Evolutionary conservation across 1,284 basidiomycete genomes (phyloP), one percentile per base, ranked within the genome.

Genomic region (Apiotrichum laibachii): DNA sequence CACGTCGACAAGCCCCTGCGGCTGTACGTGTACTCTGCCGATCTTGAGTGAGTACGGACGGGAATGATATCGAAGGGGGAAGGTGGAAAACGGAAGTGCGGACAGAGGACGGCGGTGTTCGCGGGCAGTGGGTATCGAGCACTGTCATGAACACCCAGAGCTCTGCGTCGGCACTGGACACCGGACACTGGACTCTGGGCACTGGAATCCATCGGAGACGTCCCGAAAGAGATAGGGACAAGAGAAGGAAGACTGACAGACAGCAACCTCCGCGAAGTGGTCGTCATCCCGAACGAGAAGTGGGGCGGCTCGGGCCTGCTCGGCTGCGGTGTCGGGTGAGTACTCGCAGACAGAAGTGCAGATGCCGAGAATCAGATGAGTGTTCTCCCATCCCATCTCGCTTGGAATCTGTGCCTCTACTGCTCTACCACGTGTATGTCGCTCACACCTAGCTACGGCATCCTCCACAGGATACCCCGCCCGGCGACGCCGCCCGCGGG

Each of bases 241-340:
- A 39, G 16, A 39, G 12, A 12, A 4, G 37, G 5, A 39, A 16
- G 5, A 13, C 12, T 39, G 37, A 39, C 37, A 12, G 37, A 16
- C 70, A 94, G 91, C 77, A 90, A 91, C 53, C 83, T 94, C 51
- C 84, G 92, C 65, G 92, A 95, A 73, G 92, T 94, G 11, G 90
- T 95, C 22, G 78, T 95, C 34, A 90, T 96, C 46, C 93, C 93
- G 11, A 97, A 96, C 74, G 84, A 91, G 57, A 89, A 94, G 67
- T 97, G 93, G 93, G 93, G 92, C 49, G 93, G 93, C 11, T 92
- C 94, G 72, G 93, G 93, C 0, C 82, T 97, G 34, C 81, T 97
- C 19, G 93, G 93, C 50, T 96, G 93, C 69, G 89, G 95, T 34
- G 94, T 96, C 60, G 93, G 91, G 89, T 91, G 71, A 67, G 77